Base-by-base conservation (phyloP, 768 basidiomycete genomes). In the Podaxis sp. region DNA sequence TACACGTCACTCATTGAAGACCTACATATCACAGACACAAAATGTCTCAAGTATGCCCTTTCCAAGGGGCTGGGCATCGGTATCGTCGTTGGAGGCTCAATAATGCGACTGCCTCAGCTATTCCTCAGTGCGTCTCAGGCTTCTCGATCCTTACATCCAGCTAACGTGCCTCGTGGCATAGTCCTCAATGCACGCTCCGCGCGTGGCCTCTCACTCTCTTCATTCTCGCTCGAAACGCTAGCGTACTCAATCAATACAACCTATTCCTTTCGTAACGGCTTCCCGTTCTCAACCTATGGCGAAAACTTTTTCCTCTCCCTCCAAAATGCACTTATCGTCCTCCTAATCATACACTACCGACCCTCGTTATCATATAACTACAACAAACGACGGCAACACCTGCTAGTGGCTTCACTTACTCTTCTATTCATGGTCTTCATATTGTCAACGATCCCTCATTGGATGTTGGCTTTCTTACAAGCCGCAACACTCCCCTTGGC, bases 231-330 rank as follows among this genome's bases (percentile, higher is more conserved):
- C n/a, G 96, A 99, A 72, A 96, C 96, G 0, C 78, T 92, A 22
- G 84, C 92, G 0, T 96, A 96, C 68, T 90, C 89, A 36, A 95
- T 99, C 69, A 94, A 88, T 0, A 83, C 95, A 26, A 87, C 87
- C 10, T 99, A 98, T 74, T 90, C 95, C 2, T 86, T 85, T 69
- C 82, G 93, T n/a, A 89, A 93, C 70, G 75, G 78, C 17, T 97
- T 95, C 74, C 95, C 96, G 1, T 97, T 97, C 80, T 94, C 93
- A n/a, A 97, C 96, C 1, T 99, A 98, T 64, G 96, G 96, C 70
- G 96, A 99, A 75, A 98, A 96, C 79, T 75, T 95, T 64, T 97
- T 97, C 85, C 84, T 98, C 53, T 88, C 92, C 40, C 71, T 95
- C 62, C 95, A 96, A 75, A 95, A 96, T 77, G 80, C 89, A 67